phyloP scores from a whole-genome alignment of 2,329 filamentous ascomycete species.

The Neopestalotiopsis sp. region DNA sequence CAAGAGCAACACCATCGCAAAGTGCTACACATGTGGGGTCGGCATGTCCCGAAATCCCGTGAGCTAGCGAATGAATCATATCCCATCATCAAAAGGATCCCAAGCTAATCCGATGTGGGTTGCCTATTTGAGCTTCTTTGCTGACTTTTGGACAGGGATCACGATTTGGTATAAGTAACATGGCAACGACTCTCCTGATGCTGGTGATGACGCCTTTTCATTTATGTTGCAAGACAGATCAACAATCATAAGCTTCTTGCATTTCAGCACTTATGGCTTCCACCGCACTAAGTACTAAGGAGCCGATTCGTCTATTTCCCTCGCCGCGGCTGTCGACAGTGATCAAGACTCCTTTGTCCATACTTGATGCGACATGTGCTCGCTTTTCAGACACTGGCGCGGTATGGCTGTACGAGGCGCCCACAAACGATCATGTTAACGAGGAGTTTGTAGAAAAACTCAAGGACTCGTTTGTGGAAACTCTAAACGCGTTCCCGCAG shows the following conservation, averaged over 20 bases:
- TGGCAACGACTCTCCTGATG: too few relatives aligned
- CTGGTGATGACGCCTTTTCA: too few relatives aligned
- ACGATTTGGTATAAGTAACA: neutral
- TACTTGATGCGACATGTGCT: slow-evolving; percentile 48
- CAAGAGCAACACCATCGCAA: too few relatives aligned
- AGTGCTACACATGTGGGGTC: neutral
- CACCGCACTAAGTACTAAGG: too few relatives aligned
- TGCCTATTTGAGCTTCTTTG: neutral
- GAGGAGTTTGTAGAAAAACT: slow-evolving; percentile 17
- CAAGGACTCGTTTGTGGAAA: slow-evolving; percentile 37
- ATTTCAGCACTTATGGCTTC: neutral
- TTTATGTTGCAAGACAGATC: neutral
- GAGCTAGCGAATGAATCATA: slow-evolving; percentile 15
- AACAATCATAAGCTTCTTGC: neutral
- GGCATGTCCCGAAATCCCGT: neutral
- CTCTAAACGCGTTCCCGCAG: slow-evolving; percentile 46
- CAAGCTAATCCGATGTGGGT: neutral
- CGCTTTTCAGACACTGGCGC: slow-evolving; percentile 46
- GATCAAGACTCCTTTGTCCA: slow-evolving; percentile 37
- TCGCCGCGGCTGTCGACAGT: neutral
- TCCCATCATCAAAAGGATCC: slow-evolving; percentile 4
- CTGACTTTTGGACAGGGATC: neutral
- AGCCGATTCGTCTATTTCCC: slow-evolving; percentile 20
- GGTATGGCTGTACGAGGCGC: slow-evolving; percentile 49
- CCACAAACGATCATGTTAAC: slow-evolving; percentile 20